Evolutionary conservation across 768 basidiomycete species (phyloP).

Genomic region (Scleroderma citrinum): DNA sequence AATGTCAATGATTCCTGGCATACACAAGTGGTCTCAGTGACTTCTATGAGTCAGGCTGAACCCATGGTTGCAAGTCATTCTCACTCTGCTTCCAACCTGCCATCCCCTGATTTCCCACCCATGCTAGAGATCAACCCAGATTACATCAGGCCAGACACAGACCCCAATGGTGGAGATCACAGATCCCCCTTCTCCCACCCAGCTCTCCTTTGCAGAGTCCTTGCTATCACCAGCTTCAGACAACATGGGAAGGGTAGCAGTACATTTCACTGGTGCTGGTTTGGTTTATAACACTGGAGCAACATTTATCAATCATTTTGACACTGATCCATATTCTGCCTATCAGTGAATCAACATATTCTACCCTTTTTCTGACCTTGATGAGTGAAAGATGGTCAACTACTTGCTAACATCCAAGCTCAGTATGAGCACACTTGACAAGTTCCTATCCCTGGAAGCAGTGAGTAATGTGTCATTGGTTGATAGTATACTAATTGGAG

Average conservation of each 20-base stretch:
- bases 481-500: conserved; percentile 1
- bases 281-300: background rate
- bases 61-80: background rate
- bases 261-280: background rate
- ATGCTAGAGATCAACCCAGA: no score
- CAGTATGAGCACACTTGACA: conserved; percentile 24
- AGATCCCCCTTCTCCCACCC: background rate
- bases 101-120: no score
- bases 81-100: no score
- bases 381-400: conserved; percentile 29
- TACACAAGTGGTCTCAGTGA: background rate
- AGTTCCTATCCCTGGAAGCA: conserved; percentile 23
- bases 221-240: background rate
- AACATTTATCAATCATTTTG: conserved; percentile 24
- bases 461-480: conserved; percentile 10
- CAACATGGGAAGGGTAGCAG: background rate
- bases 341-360: conserved; percentile 19
- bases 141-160: no score
- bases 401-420: conserved; percentile 24
- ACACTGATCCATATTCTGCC: conserved; percentile 17
- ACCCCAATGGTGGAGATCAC: no score
- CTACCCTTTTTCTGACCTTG: conserved; percentile 27
- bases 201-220: background rate
- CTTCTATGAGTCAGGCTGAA: background rate
- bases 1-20: background rate